Evolutionary conservation across 1,284 basidiomycete species (phyloP), one percentile per base, ranked within the genome.

Genomic region (Exsudoporus floridanus): DNA sequence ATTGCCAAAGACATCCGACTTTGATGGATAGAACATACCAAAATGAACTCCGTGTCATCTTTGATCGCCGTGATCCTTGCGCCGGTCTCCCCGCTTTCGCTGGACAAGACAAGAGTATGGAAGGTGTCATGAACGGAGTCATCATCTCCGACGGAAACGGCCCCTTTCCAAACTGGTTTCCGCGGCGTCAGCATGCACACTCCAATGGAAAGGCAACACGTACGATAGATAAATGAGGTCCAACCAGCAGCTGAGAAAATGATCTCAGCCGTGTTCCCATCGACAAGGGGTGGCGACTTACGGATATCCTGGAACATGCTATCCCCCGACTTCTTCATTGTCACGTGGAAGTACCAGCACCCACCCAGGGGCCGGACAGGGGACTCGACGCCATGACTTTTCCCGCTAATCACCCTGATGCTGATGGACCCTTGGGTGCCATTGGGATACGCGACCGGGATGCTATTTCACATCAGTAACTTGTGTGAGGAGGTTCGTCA

Each of bases 291-390:
- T 35, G 25, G 34, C 7, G 9, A 74, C 86, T 73, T 70, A 79
- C 94, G 94, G 40, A 98, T 77, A 5, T 86, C 80, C 67, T 97
- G 94, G 75, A 92, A 97, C 18, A 93, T 78, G 16, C 73, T 75
- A n/a, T 77, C 77, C 5, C 82, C 83, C 21, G 84, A 79, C 53
- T 78, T 78, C 49, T 79, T 75, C 67, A 96, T 86, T 53, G 76
- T 82, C 54, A 90, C 74, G 68, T 97, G 93, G 74, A 96, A 86
- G 72, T 87, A 98, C 89, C 92, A 94, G 71, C 94, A 95, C 2
- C 93, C 94, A 14, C 94, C 94, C 5, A 95, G 82, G 0, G 92
- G 90, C 48, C 88, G 77, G 27, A 98, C 94, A 18, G 93, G 93
- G 2, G 92, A 94, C 65, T 88, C 84, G 10, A 89, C 79, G 9